Evolutionary conservation across 2,329 filamentous ascomycete genomes (phyloP), one percentile per base, ranked within the genome.

Genomic region (Beauveria australis): DNA sequence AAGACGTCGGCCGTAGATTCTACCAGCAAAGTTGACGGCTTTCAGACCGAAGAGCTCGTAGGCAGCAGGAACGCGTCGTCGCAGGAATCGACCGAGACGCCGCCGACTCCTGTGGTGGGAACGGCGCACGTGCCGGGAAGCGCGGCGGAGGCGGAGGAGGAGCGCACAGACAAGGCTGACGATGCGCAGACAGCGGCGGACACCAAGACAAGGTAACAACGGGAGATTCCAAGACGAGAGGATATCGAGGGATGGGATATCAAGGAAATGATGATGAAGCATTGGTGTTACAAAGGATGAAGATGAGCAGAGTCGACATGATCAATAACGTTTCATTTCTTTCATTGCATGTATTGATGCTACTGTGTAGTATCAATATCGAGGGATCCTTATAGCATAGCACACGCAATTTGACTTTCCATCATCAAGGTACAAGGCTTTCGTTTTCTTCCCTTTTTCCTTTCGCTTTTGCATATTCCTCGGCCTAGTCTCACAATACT

Each of bases 1-100:
- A 65, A 54, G 57, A 61, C 18, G 62, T 62, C 12, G 40, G 12
- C 41, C 69, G n/a, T 14, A 22, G 22, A 22, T 8, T 16, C 47
- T 10, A n/a, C 26, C 12, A 30, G 24, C 8, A 28, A 47, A 47
- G 28, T 4, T n/a, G 52, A 56, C 37, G 59, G 59, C 44, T 61
- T 61, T 28, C 59, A 52, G 52, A 61, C 59, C 9, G 59, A 61
- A 46, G 46, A 55, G 24, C 59, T 61, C 10, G 37, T 56, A 10
- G 59, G 44, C 9, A 55, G 28, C 47, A 44, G 19, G 2, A 44
- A 44, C 9, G 22, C 33, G 44, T 24, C 33, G 44, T 24, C 43
- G 24, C 47, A 49, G 14, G 30, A 49, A 8, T 61, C 59, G 2
- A 43, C 44, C 6, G 43, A 55, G 24, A 54, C 59, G 33, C 33